phyloP scores from a whole-genome alignment of 2,329 filamentous ascomycete species.

The Aspergillus sp. region DNA sequence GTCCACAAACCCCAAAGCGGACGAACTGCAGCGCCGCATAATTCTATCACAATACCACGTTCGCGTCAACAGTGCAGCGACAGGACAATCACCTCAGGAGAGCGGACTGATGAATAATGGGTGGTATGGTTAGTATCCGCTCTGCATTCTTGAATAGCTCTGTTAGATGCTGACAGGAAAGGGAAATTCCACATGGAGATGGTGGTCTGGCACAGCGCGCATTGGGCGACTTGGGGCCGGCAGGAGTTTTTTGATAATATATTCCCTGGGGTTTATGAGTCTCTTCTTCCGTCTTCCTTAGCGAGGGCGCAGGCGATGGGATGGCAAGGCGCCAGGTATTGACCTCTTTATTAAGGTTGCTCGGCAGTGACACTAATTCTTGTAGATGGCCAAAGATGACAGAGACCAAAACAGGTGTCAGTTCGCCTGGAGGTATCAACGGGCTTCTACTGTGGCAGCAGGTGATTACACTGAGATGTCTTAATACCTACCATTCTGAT shows the following conservation, averaged over 20 bases:
- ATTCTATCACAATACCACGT: conserved; percentile 18
- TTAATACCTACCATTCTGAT: background rate
- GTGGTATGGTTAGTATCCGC: conserved; percentile 8
- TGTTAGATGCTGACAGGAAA: too few relatives aligned
- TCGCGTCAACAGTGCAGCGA: conserved; percentile 15
- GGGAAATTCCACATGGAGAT: conserved; percentile 21
- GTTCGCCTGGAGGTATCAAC: conserved; percentile 17
- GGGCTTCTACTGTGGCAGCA: conserved; percentile 18
- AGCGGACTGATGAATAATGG: conserved; percentile 20
- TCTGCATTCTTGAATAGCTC: too few relatives aligned
- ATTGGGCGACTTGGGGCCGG: conserved; percentile 19
- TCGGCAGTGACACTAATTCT: background rate
- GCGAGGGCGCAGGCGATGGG: conserved; percentile 11
- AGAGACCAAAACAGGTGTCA: conserved; percentile 14
- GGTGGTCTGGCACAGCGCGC: conserved; percentile 19
- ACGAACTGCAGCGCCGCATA: conserved; percentile 17
- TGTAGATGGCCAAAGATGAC: conserved; percentile 20
- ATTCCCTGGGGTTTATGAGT: conserved; percentile 14
- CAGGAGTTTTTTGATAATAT: conserved; percentile 14
- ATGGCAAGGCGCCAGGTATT: conserved; percentile 16
- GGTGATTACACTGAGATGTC: background rate
- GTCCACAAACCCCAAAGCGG: conserved; percentile 11
- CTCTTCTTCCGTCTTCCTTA: conserved; percentile 10
- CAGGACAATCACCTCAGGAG: conserved; percentile 16
- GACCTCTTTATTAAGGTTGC: too few relatives aligned